Conservation (phyloP, 108 stramenopile species). For the Cyclotella sp. region DNA sequence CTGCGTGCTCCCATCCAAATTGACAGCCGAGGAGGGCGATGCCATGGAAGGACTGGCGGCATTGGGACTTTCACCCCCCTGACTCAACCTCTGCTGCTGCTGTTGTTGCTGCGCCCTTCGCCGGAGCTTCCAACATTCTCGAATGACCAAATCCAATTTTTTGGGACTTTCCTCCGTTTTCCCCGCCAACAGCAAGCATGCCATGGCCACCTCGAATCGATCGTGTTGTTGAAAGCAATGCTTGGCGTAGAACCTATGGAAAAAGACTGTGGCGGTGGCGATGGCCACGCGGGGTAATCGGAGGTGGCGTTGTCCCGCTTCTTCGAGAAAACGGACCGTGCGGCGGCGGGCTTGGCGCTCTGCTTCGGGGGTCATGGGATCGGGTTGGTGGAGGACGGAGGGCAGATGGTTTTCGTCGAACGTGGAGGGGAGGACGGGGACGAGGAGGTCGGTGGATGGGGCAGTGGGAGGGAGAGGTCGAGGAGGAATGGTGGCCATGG, state of each 20-base stretch:
- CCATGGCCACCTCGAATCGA: conserved; percentile 89
- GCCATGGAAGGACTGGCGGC: conserved; percentile 31
- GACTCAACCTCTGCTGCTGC: conserved; percentile 21
- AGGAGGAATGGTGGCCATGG: conserved; percentile 22
- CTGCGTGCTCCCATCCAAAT: conserved; percentile 1
- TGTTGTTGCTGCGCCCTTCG: conserved; percentile 62
- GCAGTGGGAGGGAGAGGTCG: not conserved
- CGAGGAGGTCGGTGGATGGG: conserved; percentile 22
- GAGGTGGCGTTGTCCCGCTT: conserved; percentile 73
- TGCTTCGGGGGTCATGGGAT: conserved; percentile 60
- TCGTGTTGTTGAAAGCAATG: conserved; percentile 88
- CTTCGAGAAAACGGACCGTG: conserved; percentile 88
- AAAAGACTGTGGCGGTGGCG: conserved; percentile 87
- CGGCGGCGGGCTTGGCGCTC: conserved; percentile 69
- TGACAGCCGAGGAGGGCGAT: conserved; percentile 6
- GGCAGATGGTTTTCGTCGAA: conserved; percentile 52
- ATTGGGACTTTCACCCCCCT: conserved; percentile 33
- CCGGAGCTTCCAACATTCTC: conserved; percentile 73
- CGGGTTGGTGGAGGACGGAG: conserved; percentile 38
- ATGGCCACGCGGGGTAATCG: conserved; percentile 79
- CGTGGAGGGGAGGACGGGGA: conserved; percentile 22
- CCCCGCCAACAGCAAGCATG: conserved; percentile 82
- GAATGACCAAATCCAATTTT: conserved; percentile 74
- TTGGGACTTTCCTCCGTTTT: conserved; percentile 92
- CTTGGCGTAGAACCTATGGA: conserved; percentile 90